These are phyloP conservation scores for Citrus medica DNA, from an alignment of 345 rosid genomes.

Conservation along the genomic window DNA sequence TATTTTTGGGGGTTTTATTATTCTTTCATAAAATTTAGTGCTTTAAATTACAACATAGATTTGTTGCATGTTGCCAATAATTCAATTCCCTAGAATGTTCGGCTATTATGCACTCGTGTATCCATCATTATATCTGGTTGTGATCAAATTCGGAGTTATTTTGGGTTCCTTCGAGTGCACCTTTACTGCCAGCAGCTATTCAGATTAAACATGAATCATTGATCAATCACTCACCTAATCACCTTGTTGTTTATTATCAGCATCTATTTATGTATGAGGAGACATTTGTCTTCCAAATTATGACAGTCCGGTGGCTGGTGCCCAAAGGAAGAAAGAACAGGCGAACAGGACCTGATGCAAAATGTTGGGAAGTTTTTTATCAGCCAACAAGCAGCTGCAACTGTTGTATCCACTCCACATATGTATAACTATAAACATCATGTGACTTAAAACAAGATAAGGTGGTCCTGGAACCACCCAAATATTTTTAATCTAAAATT, in stretches of 20 bases:
- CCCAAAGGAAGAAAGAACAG: neutral
- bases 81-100: slow-evolving; percentile 3
- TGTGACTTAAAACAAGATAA: slow-evolving; percentile 11
- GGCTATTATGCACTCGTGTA: neutral
- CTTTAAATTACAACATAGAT: neutral
- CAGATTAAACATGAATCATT: no score
- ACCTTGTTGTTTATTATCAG: no score
- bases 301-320: neutral
- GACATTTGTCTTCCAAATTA: neutral
- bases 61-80: neutral
- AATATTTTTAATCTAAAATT: neutral
- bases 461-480: slow-evolving; percentile 11
- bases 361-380: neutral
- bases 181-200: no score
- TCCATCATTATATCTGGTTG: neutral
- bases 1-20: neutral
- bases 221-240: no score
- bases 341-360: neutral
- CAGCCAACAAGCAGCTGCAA: neutral
- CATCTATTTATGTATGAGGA: no score
- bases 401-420: neutral
- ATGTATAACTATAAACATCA: neutral
- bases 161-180: neutral
- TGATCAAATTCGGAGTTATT: neutral
- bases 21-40: slow-evolving; percentile 8